Evolutionary conservation across 78 protist species (phyloP).

Genomic region (Bigelowiella natans): DNA sequence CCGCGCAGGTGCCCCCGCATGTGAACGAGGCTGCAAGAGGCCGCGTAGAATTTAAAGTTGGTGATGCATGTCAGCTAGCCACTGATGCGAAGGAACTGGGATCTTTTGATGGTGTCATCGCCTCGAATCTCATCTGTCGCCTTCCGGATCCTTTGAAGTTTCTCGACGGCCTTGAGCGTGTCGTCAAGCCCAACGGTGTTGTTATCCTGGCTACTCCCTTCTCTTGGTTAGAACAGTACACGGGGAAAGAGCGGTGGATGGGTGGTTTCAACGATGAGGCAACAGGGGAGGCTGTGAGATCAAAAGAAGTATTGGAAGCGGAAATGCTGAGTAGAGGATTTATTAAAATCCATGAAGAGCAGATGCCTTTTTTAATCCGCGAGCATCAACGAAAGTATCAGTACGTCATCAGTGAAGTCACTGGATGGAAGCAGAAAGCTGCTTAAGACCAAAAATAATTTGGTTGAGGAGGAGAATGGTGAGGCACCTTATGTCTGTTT

Average conservation of each 20-base stretch:
- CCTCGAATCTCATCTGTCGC: slow-evolving; percentile 48
- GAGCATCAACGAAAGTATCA: slow-evolving; percentile 34
- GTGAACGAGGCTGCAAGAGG: too few species aligned
- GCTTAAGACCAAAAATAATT: too few species aligned
- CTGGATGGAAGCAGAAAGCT: too few species aligned
- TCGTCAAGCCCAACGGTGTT: slow-evolving; percentile 40
- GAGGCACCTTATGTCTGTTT: too few species aligned
- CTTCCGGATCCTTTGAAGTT: slow-evolving; percentile 38
- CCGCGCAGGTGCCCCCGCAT: too few species aligned
- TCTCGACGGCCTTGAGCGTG: slow-evolving; percentile 13
- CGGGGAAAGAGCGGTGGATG: neutral
- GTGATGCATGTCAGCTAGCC: slow-evolving; percentile 8
- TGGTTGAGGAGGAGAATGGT: too few species aligned
- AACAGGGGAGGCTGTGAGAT: neutral
- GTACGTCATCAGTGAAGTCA: too few species aligned
- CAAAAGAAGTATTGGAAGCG: neutral
- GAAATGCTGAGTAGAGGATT: neutral
- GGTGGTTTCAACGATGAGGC: too few species aligned
- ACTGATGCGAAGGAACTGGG: neutral
- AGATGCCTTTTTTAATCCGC: slow-evolving; percentile 17
- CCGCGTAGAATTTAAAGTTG: neutral
- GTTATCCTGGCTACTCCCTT: slow-evolving; percentile 44
- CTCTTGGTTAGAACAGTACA: slow-evolving; percentile 30
- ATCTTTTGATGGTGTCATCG: slow-evolving; percentile 20
- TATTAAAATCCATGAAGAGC: neutral